Evolutionary conservation across 2,329 filamentous ascomycete genomes (phyloP).

Genomic region (Fusarium anguioides): DNA sequence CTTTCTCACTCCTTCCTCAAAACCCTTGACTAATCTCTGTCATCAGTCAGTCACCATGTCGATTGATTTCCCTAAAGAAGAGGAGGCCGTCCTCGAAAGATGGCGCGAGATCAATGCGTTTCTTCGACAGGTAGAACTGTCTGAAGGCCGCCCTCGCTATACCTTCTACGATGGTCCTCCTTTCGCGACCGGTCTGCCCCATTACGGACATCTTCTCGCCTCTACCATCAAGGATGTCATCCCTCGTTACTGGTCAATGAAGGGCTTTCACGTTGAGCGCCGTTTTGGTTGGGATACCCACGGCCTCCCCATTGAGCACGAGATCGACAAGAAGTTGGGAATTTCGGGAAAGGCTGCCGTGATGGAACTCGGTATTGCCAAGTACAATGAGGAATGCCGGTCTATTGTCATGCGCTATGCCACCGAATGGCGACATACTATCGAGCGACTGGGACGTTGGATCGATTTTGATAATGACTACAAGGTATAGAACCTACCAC

Average conservation of each 20-base stretch:
- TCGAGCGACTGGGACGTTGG: slow-evolving; percentile 92
- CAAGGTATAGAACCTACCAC: slow-evolving; percentile 66
- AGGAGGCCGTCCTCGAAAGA: slow-evolving; percentile 83
- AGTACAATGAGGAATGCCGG: slow-evolving; percentile 92
- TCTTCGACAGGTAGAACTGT: slow-evolving; percentile 84
- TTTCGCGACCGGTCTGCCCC: slow-evolving; percentile 77
- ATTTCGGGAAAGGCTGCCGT: slow-evolving; percentile 91
- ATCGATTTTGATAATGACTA: slow-evolving; percentile 99
- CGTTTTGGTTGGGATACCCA: slow-evolving; percentile 97
- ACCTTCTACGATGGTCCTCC: slow-evolving; percentile 94
- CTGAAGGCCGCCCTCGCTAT: slow-evolving; percentile 83
- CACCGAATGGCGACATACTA: slow-evolving; percentile 85
- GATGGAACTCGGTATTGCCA: slow-evolving; percentile 83
- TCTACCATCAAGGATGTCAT: slow-evolving; percentile 99
- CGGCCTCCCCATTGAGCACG: slow-evolving; percentile 93
- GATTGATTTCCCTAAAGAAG: slow-evolving; percentile 92
- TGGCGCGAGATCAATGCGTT: slow-evolving; percentile 97
- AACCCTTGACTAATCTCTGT: slow-evolving; percentile 22
- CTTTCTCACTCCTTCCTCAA: neutral
- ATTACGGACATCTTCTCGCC: slow-evolving; percentile 80
- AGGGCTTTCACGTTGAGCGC: slow-evolving; percentile 90
- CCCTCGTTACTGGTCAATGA: slow-evolving; percentile 97
- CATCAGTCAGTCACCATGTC: slow-evolving; percentile 67
- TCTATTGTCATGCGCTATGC: slow-evolving; percentile 94
- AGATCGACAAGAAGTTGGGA: slow-evolving; percentile 95